Conservation (phyloP, 331 rosid genomes). For the Cydonia oblonga region DNA sequence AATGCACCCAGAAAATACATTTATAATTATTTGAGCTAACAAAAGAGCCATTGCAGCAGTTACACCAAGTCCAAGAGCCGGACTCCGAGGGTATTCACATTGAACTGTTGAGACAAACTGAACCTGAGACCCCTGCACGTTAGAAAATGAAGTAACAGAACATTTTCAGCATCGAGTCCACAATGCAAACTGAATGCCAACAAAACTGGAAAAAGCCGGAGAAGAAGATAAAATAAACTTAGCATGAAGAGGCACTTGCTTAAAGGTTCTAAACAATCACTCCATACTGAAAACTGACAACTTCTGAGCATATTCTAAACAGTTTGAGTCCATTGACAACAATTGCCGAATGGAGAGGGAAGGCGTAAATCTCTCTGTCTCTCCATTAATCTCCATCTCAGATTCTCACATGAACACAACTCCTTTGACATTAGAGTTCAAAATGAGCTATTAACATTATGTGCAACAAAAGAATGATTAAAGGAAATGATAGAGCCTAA, state of each 20-base stretch:
- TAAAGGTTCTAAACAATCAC: not conserved
- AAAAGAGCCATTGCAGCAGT: conserved; percentile 64
- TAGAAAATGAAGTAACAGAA: not conserved
- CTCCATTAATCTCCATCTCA: not conserved
- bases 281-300: not conserved
- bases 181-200: not conserved
- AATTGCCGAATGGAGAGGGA: not conserved
- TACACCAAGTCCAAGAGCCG: conserved; percentile 76
- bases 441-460: not conserved
- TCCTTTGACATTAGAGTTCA: not conserved
- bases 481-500: not conserved
- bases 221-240: not conserved
- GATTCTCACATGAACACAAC: not conserved
- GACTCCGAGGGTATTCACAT: conserved; percentile 57
- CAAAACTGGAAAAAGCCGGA: not conserved
- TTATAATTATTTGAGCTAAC: conserved; percentile 51
- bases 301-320: not conserved
- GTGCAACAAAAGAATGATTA: not conserved
- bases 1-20: conserved; percentile 56
- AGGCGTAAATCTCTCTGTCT: not conserved
- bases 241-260: not conserved
- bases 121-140: conserved; percentile 55
- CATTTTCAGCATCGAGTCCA: not conserved
- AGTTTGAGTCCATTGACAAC: not conserved
- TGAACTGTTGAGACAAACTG: not conserved